These are phyloP conservation scores for Colletotrichum chrysophilum DNA, from an alignment of 2,329 filamentous ascomycete genomes.

Conservation along the genomic window DNA sequence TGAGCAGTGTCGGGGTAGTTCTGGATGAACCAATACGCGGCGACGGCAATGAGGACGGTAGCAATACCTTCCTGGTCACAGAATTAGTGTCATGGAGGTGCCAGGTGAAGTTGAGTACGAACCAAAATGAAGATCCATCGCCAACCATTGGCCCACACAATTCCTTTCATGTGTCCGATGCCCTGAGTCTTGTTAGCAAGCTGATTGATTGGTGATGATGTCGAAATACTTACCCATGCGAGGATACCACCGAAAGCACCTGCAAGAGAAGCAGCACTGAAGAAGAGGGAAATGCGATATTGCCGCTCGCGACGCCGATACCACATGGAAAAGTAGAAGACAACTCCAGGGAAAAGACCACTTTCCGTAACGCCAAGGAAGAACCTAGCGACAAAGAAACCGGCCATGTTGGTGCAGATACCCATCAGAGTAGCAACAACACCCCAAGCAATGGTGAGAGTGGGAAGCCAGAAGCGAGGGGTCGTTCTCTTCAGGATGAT, in stretches of 20 bases:
- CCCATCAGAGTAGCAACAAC: conserved; percentile 58
- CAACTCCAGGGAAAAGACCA: conserved; percentile 56
- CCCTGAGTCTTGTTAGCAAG: conserved; percentile 36
- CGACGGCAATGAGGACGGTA: conserved; percentile 55
- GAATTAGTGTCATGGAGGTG: conserved; percentile 37
- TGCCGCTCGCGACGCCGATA: conserved; percentile 60
- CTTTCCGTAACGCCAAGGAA: conserved; percentile 61
- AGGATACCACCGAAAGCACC: conserved; percentile 63
- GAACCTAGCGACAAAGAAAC: conserved; percentile 59
- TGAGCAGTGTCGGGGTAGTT: conserved; percentile 67
- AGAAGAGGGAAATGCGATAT: conserved; percentile 61
- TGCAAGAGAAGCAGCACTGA: conserved; percentile 58
- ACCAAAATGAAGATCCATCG: conserved; percentile 67
- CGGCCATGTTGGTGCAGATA: conserved; percentile 52
- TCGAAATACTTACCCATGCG: conserved; percentile 47
- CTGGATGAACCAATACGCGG: conserved; percentile 65
- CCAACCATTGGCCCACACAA: conserved; percentile 59
- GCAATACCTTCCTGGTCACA: conserved; percentile 55
- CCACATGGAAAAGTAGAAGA: conserved; percentile 59
- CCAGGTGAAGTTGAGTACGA: neutral
- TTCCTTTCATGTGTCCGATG: conserved; percentile 57
- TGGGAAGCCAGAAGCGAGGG: conserved; percentile 61
- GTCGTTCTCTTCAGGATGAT: conserved; percentile 66
- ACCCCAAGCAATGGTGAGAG: conserved; percentile 61
- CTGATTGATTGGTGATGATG: fast-evolving